A percentile compares a stretch with the other conserved stretches of the same genome.
Evolutionary conservation across 2,329 filamentous ascomycete genomes (phyloP).

Genomic region (Fusarium udum): DNA sequence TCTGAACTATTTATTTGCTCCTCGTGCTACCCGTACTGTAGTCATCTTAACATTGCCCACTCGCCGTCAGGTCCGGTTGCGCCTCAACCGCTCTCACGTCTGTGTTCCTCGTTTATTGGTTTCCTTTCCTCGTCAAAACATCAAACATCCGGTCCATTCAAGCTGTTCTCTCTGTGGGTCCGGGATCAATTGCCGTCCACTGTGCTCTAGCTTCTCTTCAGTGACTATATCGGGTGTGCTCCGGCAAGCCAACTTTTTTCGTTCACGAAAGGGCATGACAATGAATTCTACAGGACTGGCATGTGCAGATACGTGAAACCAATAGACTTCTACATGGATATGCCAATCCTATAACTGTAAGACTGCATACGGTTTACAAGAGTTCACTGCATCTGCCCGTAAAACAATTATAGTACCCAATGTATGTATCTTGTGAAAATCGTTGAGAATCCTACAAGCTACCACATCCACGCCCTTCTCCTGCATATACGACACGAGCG

Average conservation of each 20-base stretch:
- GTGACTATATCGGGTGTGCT: neutral
- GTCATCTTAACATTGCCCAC: slow-evolving; percentile 18
- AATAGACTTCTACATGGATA: neutral
- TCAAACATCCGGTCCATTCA: slow-evolving; percentile 30
- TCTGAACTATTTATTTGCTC: neutral
- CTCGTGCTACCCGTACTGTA: neutral
- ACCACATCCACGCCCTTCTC: neutral
- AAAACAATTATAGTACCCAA: neutral
- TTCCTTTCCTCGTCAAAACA: slow-evolving; percentile 33
- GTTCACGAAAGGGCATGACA: slow-evolving; percentile 7
- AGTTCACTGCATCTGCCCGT: neutral
- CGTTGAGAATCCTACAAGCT: neutral
- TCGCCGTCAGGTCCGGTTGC: slow-evolving; percentile 26
- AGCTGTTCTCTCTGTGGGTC: slow-evolving; percentile 33
- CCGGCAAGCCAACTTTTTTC: slow-evolving; percentile 29
- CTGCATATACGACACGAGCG: neutral
- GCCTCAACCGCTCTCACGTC: slow-evolving; percentile 39
- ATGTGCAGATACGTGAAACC: neutral
- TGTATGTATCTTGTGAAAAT: neutral
- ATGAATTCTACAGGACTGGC: neutral
- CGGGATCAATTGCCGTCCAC: slow-evolving; percentile 7
- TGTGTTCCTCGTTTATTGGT: slow-evolving; percentile 35
- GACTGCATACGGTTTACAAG: neutral
- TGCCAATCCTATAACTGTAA: neutral
- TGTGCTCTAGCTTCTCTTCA: slow-evolving; percentile 5